Evolutionary conservation across 148 eudicot species (phyloP).

Genomic region (Silene latifolia): DNA sequence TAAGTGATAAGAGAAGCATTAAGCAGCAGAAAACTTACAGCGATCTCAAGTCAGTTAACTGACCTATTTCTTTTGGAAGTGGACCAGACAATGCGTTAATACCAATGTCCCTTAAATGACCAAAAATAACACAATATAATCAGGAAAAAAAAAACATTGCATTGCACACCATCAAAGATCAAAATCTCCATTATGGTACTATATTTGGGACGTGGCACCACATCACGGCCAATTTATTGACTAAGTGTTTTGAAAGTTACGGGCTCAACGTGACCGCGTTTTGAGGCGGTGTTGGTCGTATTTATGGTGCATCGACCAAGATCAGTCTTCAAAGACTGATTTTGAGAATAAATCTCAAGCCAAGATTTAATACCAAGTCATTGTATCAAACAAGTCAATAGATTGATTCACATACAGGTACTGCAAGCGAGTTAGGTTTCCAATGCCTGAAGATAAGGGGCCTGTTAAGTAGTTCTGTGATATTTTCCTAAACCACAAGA

Average conservation of each 20-base stretch:
- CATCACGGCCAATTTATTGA: not conserved
- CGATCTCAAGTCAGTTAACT: slow-evolving; percentile 45
- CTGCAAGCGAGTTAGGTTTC: slow-evolving; percentile 64
- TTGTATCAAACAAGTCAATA: not conserved
- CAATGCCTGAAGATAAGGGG: slow-evolving; percentile 58
- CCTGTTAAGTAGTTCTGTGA: slow-evolving; percentile 68
- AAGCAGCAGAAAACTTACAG: slow-evolving; percentile 43
- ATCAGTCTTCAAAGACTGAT: not conserved
- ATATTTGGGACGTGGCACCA: not conserved
- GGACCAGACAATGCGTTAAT: slow-evolving; percentile 65
- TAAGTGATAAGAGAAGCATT: not conserved
- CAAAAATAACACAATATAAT: not conserved
- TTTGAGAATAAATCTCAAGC: not conserved
- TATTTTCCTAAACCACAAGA: slow-evolving; percentile 40
- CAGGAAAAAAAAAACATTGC: not conserved
- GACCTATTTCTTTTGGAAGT: slow-evolving; percentile 67
- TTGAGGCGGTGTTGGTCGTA: not conserved
- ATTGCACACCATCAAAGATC: not conserved
- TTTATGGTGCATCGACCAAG: not conserved
- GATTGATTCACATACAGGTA: slow-evolving; percentile 41
- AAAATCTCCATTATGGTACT: not conserved
- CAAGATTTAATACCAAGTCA: not conserved
- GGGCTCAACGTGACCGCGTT: not conserved
- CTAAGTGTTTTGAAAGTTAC: not conserved
- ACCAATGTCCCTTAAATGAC: slow-evolving; percentile 42